Evolutionary conservation across 2,329 filamentous ascomycete genomes (phyloP).

Genomic region (Cercospora sp.): DNA sequence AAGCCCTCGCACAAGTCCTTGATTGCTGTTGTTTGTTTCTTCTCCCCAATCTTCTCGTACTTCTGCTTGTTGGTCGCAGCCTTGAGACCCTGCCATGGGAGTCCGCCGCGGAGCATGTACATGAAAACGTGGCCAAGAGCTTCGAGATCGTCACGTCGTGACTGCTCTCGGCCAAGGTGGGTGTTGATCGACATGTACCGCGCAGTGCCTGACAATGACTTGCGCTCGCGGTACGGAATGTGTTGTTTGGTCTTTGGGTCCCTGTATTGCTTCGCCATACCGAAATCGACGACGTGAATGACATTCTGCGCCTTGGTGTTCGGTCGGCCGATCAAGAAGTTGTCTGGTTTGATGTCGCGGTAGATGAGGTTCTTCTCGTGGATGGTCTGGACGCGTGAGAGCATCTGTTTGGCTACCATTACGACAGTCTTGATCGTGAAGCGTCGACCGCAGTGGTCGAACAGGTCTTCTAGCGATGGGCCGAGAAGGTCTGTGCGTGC

Average conservation of each 20-base stretch:
- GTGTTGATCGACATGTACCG: conserved; percentile 99
- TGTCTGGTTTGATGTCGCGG: conserved; percentile 98
- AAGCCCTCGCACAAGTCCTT: conserved; percentile 97
- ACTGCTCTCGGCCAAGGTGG: conserved; percentile 93
- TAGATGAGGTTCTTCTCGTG: conserved; percentile 99
- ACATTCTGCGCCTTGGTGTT: conserved; percentile 94
- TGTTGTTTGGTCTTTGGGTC: conserved; percentile 99
- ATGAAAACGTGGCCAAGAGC: conserved; percentile 72
- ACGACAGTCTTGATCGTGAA: conserved; percentile 98
- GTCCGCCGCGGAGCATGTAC: conserved; percentile 66
- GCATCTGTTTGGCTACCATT: conserved; percentile 99
- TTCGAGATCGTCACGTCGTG: conserved; percentile 91
- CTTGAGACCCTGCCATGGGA: conserved; percentile 65
- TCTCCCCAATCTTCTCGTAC: conserved; percentile 99
- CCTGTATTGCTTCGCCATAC: conserved; percentile 99
- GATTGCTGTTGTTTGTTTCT: conserved; percentile 97
- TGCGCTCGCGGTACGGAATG: conserved; percentile 94
- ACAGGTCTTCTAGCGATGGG: conserved; percentile 92
- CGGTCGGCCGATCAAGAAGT: conserved; percentile 93
- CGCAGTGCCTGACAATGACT: conserved; percentile 93
- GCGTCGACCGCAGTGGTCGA: conserved; percentile 92
- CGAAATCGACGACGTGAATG: conserved; percentile 98
- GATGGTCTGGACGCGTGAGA: conserved; percentile 89
- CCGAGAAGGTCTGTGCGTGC: conserved; percentile 71
- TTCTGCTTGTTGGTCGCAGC: conserved; percentile 59